Evolutionary conservation across 306 rosid genomes (phyloP).

Genomic region (Sophora flavescens): DNA sequence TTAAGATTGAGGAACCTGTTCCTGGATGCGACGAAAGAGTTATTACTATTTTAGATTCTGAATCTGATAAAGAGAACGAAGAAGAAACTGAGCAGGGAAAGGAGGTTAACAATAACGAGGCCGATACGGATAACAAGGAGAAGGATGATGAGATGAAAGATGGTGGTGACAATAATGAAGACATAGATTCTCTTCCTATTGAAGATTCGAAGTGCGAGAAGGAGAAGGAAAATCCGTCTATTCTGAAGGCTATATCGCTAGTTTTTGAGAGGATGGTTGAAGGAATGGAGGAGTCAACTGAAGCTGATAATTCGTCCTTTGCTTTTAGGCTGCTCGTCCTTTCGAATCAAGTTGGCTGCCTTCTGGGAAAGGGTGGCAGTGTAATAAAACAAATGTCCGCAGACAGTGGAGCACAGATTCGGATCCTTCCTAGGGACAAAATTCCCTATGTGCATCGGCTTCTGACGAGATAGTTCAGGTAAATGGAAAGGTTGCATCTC

Average conservation of each 20-base stretch:
- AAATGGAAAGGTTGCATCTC: slow-evolving; percentile 24
- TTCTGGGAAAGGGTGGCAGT: slow-evolving; percentile 92
- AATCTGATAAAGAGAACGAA: slow-evolving; percentile 53
- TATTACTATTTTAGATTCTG: slow-evolving; percentile 57
- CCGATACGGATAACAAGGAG: slow-evolving; percentile 53
- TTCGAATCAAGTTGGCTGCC: slow-evolving; percentile 87
- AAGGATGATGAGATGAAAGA: slow-evolving; percentile 44
- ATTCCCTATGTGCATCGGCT: slow-evolving; percentile 69
- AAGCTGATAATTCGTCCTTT: slow-evolving; percentile 54
- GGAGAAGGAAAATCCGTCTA: slow-evolving; percentile 55
- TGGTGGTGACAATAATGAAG: slow-evolving; percentile 38
- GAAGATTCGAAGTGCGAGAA: slow-evolving; percentile 50
- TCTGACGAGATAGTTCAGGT: slow-evolving; percentile 92
- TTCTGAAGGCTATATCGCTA: slow-evolving; percentile 68
- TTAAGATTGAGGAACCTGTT: slow-evolving; percentile 75
- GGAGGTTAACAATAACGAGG: slow-evolving; percentile 58
- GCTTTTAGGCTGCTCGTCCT: slow-evolving; percentile 75
- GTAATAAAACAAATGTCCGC: slow-evolving; percentile 86
- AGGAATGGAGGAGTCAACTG: slow-evolving; percentile 59
- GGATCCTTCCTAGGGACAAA: slow-evolving; percentile 87
- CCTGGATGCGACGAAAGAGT: slow-evolving; percentile 86
- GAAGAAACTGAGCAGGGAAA: slow-evolving; percentile 52
- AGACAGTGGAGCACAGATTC: slow-evolving; percentile 91
- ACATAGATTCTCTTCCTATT: slow-evolving; percentile 48
- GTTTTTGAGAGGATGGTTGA: slow-evolving; percentile 74